Conservation (phyloP, 495 filamentous ascomycete genomes). For the Podospora bellae-mahoneyi region DNA sequence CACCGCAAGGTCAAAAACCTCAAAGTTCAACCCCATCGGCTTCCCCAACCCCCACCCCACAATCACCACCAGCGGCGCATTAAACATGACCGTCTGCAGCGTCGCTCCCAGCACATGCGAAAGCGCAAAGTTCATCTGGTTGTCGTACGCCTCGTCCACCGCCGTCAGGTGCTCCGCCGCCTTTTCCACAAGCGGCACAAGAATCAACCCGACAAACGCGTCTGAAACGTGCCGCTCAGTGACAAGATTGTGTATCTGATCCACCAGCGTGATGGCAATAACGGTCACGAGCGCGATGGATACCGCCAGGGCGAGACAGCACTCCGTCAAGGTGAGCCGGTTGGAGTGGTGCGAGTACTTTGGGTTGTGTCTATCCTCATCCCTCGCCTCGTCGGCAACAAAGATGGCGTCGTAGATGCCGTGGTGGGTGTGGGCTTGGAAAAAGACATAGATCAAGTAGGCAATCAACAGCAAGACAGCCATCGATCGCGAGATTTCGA, state of each 20-base stretch:
- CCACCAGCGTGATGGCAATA: conserved; percentile 77
- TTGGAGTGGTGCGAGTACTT: conserved; percentile 50
- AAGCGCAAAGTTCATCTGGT: conserved; percentile 86
- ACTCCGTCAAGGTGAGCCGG: conserved; percentile 79
- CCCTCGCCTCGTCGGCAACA: conserved; percentile 65
- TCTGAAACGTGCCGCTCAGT: conserved; percentile 61
- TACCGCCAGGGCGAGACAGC: conserved; percentile 61
- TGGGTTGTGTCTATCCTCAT: conserved; percentile 59
- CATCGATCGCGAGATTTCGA: conserved; percentile 70
- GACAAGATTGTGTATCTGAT: conserved; percentile 75
- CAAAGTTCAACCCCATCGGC: conserved; percentile 77
- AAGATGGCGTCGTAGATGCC: conserved; percentile 64
- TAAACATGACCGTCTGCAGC: conserved; percentile 87
- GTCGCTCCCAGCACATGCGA: conserved; percentile 84
- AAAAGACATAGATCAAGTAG: conserved; percentile 73
- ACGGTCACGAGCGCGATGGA: conserved; percentile 72
- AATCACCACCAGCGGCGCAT: conserved; percentile 77
- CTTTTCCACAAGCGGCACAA: conserved; percentile 86
- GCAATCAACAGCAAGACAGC: conserved; percentile 76
- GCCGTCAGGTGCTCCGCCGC: conserved; percentile 86
- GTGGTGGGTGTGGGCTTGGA: conserved; percentile 81
- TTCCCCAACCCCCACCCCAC: conserved; percentile 77
- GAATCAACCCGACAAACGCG: conserved; percentile 73
- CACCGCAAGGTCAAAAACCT: conserved; percentile 82
- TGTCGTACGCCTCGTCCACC: conserved; percentile 86